Evolutionary conservation across 306 rosid genomes (phyloP).

Genomic region (Prunus salicina): DNA sequence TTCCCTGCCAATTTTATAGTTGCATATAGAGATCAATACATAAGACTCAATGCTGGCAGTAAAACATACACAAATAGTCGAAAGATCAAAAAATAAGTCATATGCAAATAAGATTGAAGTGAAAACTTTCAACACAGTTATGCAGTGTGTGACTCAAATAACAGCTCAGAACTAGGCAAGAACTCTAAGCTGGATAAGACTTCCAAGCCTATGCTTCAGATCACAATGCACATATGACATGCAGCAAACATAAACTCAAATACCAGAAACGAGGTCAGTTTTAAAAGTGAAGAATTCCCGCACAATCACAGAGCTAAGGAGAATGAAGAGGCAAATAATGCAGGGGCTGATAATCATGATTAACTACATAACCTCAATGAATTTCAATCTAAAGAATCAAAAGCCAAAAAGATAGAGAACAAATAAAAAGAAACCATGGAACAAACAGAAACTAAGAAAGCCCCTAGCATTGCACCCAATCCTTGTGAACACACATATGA

Average conservation of each 20-base stretch:
- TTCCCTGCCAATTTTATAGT: slow-evolving; percentile 7
- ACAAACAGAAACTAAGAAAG: not conserved
- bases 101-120: not conserved
- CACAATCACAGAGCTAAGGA: not conserved
- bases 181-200: not conserved
- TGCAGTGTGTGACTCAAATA: not conserved
- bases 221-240: not conserved
- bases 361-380: not conserved
- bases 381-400: not conserved
- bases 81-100: not conserved
- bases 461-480: not conserved
- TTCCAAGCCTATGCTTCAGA: not conserved
- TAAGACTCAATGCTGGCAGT: not conserved
- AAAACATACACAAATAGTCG: not conserved
- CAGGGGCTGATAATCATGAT: not conserved
- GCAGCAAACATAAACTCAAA: not conserved
- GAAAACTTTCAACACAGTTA: not conserved
- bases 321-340: not conserved
- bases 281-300: not conserved
- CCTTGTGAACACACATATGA: not conserved
- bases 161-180: not conserved
- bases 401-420: not conserved
- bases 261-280: not conserved
- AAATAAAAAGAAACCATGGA: not conserved
- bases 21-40: not conserved